Evolutionary conservation across 192 early-diverging fungal genomes (phyloP).

Genomic region (Chytriomyces confervae): DNA sequence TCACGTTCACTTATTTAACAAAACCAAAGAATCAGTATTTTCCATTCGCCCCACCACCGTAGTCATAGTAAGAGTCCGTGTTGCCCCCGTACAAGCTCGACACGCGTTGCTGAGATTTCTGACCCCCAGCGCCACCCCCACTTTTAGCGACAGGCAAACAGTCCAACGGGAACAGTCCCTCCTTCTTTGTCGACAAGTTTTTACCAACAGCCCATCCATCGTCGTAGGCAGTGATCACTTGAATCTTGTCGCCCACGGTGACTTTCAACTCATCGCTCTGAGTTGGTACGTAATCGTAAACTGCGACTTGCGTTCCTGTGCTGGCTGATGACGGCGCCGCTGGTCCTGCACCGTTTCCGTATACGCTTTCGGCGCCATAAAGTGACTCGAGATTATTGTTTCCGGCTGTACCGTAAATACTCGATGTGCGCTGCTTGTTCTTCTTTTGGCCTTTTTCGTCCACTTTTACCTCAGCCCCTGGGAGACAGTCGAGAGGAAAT

Average conservation of each 20-base stretch:
- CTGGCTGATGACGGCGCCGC: background rate
- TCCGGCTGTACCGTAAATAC: background rate
- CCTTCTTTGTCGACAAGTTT: slow-evolving; percentile 13
- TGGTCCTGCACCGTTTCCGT: background rate
- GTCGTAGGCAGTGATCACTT: slow-evolving; percentile 7
- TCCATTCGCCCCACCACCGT: no score
- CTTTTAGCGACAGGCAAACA: background rate
- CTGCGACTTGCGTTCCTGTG: background rate
- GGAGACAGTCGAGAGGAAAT: slow-evolving; percentile 23
- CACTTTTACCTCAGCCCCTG: background rate
- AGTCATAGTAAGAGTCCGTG: background rate
- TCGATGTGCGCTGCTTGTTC: slow-evolving; percentile 18
- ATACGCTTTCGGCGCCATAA: background rate
- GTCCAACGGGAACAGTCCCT: slow-evolving; percentile 23
- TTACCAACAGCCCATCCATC: slow-evolving; percentile 33
- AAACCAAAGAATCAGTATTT: no score
- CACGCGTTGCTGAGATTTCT: background rate
- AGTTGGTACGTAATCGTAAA: slow-evolving; percentile 17
- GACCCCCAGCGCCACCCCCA: background rate
- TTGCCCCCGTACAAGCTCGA: background rate
- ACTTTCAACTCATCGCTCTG: slow-evolving; percentile 13
- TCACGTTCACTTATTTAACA: no score
- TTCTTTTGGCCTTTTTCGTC: slow-evolving; percentile 9
- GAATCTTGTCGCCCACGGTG: slow-evolving; percentile 17
- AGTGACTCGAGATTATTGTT: background rate